Evolutionary conservation across 441 rosid genomes (phyloP).

Genomic region (Euphorbia corollata): DNA sequence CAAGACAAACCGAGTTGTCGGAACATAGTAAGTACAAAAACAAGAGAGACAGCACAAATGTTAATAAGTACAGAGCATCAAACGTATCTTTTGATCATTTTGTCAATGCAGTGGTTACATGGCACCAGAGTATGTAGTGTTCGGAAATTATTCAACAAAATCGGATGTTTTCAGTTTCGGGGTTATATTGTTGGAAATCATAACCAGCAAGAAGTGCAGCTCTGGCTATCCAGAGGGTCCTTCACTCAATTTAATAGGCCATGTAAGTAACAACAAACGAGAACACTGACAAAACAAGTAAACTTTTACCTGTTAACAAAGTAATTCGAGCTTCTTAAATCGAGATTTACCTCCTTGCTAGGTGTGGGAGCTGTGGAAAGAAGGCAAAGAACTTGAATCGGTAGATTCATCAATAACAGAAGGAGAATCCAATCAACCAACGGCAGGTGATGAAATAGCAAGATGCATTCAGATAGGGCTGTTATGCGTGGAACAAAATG

Average conservation of each 20-base stretch:
- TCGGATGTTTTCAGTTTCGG: conserved; percentile 36
- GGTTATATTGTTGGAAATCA: conserved; percentile 28
- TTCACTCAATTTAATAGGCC: conserved; percentile 19
- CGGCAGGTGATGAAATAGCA: conserved; percentile 20
- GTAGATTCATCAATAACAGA: conserved; percentile 18
- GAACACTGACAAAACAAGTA: no score
- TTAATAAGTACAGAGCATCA: no score
- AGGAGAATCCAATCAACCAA: no score
- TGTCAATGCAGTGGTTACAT: conserved; percentile 32
- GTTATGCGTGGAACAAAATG: conserved; percentile 45
- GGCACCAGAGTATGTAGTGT: conserved; percentile 26
- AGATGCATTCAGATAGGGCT: conserved; percentile 47
- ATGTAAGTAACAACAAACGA: conserved; percentile 15
- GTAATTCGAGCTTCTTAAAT: no score
- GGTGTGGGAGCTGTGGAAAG: conserved; percentile 41
- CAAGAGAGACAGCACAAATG: neutral
- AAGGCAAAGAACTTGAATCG: conserved; percentile 30
- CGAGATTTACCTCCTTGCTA: no score
- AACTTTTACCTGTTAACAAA: no score
- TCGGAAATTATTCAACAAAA: conserved; percentile 29
- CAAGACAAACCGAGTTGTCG: conserved; percentile 32
- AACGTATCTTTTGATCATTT: no score
- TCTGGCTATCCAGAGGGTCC: conserved; percentile 9
- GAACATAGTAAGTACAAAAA: conserved; percentile 38
- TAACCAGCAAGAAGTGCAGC: conserved; percentile 25